These are phyloP conservation scores for Pulveroboletus sp. DNA, from an alignment of 768 basidiomycete species.

Conservation along the genomic window DNA sequence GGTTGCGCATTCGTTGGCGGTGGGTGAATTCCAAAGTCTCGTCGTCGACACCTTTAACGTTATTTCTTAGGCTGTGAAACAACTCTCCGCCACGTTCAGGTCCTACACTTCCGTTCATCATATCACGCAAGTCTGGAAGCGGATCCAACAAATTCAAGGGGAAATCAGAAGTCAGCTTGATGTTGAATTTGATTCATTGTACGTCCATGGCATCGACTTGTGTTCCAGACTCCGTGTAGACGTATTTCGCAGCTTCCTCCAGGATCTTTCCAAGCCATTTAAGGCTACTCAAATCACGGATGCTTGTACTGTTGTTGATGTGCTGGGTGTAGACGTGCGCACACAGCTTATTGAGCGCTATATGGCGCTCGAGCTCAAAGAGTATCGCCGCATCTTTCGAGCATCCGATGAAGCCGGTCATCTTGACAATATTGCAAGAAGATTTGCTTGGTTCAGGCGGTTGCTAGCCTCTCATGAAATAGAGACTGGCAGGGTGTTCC, in stretches of 20 bases:
- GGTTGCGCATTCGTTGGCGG: conserved; percentile 77
- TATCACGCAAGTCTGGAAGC: conserved; percentile 73
- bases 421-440: conserved; percentile 86
- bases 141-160: conserved; percentile 79
- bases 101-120: conserved; percentile 70
- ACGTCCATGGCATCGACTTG: conserved; percentile 30
- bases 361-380: conserved; percentile 83
- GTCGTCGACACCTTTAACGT: neutral
- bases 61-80: conserved; percentile 69
- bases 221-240: neutral
- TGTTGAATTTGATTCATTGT: conserved; percentile 91
- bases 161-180: conserved; percentile 77
- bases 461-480: conserved; percentile 81
- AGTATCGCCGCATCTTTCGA: conserved; percentile 94
- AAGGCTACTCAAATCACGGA: conserved; percentile 66
- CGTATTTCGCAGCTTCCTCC: conserved; percentile 59
- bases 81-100: conserved; percentile 79
- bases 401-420: conserved; percentile 93
- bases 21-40: conserved; percentile 35
- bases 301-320: conserved; percentile 86
- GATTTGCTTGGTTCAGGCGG: conserved; percentile 94
- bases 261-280: conserved; percentile 64
- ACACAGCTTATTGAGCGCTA: conserved; percentile 82
- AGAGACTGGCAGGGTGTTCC: conserved; percentile 81
- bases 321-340: conserved; percentile 81